Percentiles rank a stretch among this genome's conserved stretches.
Conservation (phyloP, 2,329 filamentous ascomycete genomes). For the Sporothrix curviconia region DNA sequence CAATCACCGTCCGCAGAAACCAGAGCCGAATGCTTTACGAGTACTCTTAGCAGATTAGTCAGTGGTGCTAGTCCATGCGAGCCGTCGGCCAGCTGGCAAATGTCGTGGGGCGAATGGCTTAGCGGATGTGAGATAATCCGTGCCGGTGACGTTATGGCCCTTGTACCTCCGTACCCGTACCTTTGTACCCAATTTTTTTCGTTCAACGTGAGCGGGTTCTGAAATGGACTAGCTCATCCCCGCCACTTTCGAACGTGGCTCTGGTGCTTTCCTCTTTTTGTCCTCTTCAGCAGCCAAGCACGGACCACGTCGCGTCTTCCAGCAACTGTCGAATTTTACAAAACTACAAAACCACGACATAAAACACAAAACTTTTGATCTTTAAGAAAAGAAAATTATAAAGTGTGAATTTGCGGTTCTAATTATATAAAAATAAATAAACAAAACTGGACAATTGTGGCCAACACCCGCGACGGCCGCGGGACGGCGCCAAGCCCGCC, state of each 20-base stretch:
- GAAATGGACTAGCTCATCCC: conserved; percentile 6
- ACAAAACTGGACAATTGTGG: not conserved
- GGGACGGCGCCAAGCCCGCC: conserved; percentile 6
- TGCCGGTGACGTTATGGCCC: conserved; percentile 15
- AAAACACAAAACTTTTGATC: not conserved
- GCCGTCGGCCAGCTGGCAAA: conserved; percentile 1
- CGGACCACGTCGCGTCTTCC: conserved; percentile 20
- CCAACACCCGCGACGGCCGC: conserved; percentile 12
- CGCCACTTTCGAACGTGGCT: not conserved
- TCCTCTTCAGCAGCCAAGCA: conserved; percentile 11
- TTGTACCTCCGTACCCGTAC: conserved; percentile 1
- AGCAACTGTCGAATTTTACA: not conserved
- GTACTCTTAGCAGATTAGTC: not conserved
- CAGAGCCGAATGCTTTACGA: too few relatives aligned
- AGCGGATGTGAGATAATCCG: conserved; percentile 20
- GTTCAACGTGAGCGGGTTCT: conserved; percentile 9
- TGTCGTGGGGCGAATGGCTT: not conserved
- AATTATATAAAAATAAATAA: not conserved
- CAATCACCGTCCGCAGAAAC: too few relatives aligned
- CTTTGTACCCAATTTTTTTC: not conserved
- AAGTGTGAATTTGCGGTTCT: not conserved
- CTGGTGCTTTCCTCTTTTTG: not conserved
- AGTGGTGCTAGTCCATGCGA: not conserved
- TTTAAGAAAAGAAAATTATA: not conserved
- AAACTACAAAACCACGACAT: not conserved